Conservation (phyloP, 139 green algal species). For the Nannochloris sp. region DNA sequence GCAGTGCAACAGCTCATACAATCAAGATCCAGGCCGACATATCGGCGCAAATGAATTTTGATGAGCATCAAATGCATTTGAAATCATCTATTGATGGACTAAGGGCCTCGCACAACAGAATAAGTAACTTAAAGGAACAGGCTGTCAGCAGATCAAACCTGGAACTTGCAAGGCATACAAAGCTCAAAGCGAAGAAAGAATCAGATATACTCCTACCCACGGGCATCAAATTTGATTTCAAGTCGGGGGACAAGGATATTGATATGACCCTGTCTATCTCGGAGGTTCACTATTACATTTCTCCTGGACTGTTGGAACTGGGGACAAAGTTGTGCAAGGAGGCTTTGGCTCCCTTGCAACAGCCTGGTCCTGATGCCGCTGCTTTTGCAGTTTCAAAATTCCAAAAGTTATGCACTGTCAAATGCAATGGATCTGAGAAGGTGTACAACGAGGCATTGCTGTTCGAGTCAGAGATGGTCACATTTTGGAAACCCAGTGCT, state of each 20-base stretch:
- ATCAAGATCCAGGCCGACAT: not conserved
- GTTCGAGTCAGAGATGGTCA: constrained; percentile 20
- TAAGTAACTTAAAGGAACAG: not conserved
- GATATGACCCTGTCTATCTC: constrained; percentile 42
- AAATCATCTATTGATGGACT: not conserved
- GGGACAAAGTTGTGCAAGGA: constrained; percentile 20
- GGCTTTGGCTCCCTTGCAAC: constrained; percentile 33
- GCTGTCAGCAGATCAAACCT: not conserved
- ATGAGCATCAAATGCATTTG: too few species aligned
- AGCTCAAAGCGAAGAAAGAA: constrained; percentile 19
- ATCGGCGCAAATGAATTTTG: too few species aligned
- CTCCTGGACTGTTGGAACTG: constrained; percentile 57
- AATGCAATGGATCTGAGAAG: not conserved
- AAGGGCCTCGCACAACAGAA: not conserved
- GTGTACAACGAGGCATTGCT: not conserved
- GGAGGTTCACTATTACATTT: constrained; percentile 48
- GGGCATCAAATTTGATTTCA: constrained; percentile 29
- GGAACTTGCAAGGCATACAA: constrained; percentile 16
- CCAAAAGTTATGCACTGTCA: not conserved
- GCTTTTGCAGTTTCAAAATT: constrained; percentile 34
- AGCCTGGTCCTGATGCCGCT: constrained; percentile 26
- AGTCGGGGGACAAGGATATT: constrained; percentile 6
- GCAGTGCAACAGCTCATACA: not conserved
- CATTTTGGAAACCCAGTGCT: constrained; percentile 67
- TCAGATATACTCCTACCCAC: constrained; percentile 45